Evolutionary conservation across 805 yeast species (phyloP).

Genomic region (Ogataea paradorogensis): DNA sequence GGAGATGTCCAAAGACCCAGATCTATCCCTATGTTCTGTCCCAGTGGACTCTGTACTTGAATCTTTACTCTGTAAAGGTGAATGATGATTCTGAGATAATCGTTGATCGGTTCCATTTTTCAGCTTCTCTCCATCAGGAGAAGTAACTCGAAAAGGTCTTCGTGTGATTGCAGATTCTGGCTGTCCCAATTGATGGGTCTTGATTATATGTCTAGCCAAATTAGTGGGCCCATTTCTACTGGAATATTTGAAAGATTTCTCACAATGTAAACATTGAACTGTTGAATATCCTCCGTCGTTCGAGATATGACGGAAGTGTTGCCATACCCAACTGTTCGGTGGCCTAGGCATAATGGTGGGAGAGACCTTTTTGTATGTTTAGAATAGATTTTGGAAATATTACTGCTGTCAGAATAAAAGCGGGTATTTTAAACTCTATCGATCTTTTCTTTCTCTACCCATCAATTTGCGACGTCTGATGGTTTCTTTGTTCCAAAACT

Average conservation of each 20-base stretch:
- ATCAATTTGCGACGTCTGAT: slow-evolving; percentile 48
- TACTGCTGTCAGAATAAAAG: neutral
- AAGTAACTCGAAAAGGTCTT: slow-evolving; percentile 24
- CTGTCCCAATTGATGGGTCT: slow-evolving; percentile 28
- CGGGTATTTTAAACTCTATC: slow-evolving; percentile 3
- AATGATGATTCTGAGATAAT: neutral
- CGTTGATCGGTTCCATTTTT: neutral
- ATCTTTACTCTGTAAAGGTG: slow-evolving; percentile 11
- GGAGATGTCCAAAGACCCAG: slow-evolving; percentile 13
- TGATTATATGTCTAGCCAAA: slow-evolving; percentile 31
- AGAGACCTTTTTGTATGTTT: neutral
- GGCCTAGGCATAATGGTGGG: slow-evolving; percentile 32
- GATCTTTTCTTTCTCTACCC: slow-evolving; percentile 18
- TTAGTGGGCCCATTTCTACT: slow-evolving; percentile 37
- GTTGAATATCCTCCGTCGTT: slow-evolving; percentile 21
- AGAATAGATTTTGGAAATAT: neutral
- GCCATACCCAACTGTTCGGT: slow-evolving; percentile 37
- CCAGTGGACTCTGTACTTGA: slow-evolving; percentile 12
- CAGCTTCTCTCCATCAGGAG: slow-evolving; percentile 2
- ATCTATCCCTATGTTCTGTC: slow-evolving; percentile 10
- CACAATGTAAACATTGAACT: slow-evolving; percentile 31
- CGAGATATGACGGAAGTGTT: slow-evolving; percentile 30
- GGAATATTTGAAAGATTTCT: slow-evolving; percentile 29
- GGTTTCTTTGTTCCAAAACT: slow-evolving; percentile 88
- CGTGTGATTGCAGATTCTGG: slow-evolving; percentile 28